phyloP scores from a whole-genome alignment of 78 protist species.

The Dictyostelium purpureum region DNA sequence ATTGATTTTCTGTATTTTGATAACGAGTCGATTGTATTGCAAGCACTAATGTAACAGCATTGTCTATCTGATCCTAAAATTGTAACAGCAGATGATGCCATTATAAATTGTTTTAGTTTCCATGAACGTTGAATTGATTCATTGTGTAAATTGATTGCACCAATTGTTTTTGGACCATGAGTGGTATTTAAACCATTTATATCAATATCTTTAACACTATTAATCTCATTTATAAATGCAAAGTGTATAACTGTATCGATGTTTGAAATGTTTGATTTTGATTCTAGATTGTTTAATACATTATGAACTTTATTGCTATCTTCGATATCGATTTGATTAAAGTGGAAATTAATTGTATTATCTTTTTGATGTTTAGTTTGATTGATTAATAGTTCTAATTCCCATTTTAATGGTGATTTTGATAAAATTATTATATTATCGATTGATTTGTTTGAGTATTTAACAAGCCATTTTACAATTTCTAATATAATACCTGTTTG shows the following conservation, averaged over 20 bases:
- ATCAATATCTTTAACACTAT: too few species aligned
- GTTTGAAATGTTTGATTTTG: too few species aligned
- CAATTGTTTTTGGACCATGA: slow-evolving; percentile 79
- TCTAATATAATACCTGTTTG: too few species aligned
- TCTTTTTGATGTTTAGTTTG: too few species aligned
- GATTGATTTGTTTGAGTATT: not conserved
- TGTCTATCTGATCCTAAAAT: slow-evolving; percentile 50
- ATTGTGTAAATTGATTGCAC: slow-evolving; percentile 74
- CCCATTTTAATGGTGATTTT: slow-evolving; percentile 33
- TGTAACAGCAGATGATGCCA: slow-evolving; percentile 38
- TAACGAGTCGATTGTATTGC: slow-evolving; percentile 76
- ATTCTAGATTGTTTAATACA: too few species aligned
- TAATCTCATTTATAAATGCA: too few species aligned
- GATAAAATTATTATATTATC: slow-evolving; percentile 9
- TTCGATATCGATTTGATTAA: too few species aligned
- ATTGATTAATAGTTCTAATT: too few species aligned
- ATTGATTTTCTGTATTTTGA: slow-evolving; percentile 12
- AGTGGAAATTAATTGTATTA: too few species aligned
- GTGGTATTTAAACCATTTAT: too few species aligned
- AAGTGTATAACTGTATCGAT: too few species aligned
- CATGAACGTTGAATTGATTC: not conserved
- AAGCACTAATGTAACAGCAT: slow-evolving; percentile 74
- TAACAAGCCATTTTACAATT: slow-evolving; percentile 16
- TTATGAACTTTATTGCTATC: too few species aligned
- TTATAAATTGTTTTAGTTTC: slow-evolving; percentile 47